Conservation (phyloP, 768 basidiomycete genomes). For the Amylocystis lapponica region DNA sequence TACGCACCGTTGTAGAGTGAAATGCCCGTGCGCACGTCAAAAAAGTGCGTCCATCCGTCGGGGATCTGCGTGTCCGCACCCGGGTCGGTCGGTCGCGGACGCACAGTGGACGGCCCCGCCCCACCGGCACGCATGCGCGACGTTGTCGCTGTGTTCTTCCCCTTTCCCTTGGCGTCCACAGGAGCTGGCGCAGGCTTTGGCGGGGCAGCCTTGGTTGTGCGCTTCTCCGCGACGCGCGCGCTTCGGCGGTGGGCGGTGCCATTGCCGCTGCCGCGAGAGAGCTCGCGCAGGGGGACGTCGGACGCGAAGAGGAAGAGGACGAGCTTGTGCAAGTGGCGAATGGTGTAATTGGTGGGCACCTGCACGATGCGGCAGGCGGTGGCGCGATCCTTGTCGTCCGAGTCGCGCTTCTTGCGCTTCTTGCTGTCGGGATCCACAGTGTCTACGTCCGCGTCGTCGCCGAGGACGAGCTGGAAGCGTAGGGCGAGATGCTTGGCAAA, state of each 20-base stretch:
- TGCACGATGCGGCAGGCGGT: conserved; percentile 62
- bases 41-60: conserved; percentile 40
- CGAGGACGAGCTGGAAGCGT: conserved; percentile 53
- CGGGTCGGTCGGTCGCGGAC: not conserved
- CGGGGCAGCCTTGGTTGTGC: not conserved
- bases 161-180: not conserved
- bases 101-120: not conserved
- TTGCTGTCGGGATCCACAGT: not conserved
- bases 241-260: not conserved
- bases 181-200: not conserved
- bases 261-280: conserved; percentile 1
- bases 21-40: conserved; percentile 51
- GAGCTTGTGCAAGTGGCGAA: conserved; percentile 57
- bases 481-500: conserved; percentile 59
- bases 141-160: too few relatives aligned
- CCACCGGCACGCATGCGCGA: not conserved
- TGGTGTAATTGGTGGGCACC: conserved; percentile 65
- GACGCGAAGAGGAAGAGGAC: conserved; percentile 52
- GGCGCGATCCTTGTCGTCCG: conserved; percentile 27
- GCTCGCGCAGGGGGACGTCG: conserved; percentile 14
- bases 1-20: conserved; percentile 30
- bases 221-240: not conserved
- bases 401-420: too few relatives aligned
- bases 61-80: not conserved
- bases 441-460: conserved; percentile 14